Evolutionary conservation across 441 rosid species (phyloP).

Genomic region (Hura crepitans): DNA sequence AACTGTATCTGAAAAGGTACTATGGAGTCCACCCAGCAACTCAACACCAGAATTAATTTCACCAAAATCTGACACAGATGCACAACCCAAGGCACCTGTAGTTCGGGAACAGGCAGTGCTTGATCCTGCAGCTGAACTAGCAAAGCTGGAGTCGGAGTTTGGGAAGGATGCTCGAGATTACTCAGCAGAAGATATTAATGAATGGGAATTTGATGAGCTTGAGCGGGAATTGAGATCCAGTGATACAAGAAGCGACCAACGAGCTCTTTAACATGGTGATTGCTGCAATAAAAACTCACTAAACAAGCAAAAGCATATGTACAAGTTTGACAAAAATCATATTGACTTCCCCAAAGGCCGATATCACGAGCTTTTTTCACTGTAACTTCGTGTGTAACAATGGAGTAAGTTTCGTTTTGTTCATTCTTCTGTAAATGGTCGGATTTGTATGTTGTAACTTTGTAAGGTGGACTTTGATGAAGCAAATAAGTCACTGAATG

Average conservation of each 20-base stretch:
- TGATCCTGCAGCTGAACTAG: constrained; percentile 82
- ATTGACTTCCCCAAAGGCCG: constrained; percentile 26
- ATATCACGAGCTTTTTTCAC: constrained; percentile 26
- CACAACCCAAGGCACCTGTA: constrained; percentile 31
- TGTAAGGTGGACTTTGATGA: constrained; percentile 29
- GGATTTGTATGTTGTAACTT: constrained; percentile 36
- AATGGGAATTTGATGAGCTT: constrained; percentile 97
- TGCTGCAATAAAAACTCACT: constrained; percentile 11
- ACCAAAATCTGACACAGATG: constrained; percentile 34
- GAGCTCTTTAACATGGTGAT: not conserved
- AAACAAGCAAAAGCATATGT: constrained; percentile 12
- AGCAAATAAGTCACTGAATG: constrained; percentile 30
- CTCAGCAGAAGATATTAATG: constrained; percentile 72
- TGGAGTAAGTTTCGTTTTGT: constrained; percentile 28
- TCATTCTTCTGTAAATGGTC: constrained; percentile 54
- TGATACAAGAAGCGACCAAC: constrained; percentile 29
- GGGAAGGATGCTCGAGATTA: constrained; percentile 78
- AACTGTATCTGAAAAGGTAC: constrained; percentile 30
- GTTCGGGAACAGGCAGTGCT: constrained; percentile 38
- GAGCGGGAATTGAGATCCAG: constrained; percentile 69
- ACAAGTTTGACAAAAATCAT: constrained; percentile 17
- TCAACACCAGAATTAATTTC: constrained; percentile 21
- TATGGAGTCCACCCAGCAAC: constrained; percentile 25
- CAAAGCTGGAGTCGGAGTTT: constrained; percentile 87
- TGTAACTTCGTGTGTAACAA: constrained; percentile 30